A percentile compares a stretch with the other conserved stretches of the same genome.
Evolutionary conservation across 495 filamentous ascomycete genomes (phyloP).

Genomic region (Rusavskia elegans): DNA sequence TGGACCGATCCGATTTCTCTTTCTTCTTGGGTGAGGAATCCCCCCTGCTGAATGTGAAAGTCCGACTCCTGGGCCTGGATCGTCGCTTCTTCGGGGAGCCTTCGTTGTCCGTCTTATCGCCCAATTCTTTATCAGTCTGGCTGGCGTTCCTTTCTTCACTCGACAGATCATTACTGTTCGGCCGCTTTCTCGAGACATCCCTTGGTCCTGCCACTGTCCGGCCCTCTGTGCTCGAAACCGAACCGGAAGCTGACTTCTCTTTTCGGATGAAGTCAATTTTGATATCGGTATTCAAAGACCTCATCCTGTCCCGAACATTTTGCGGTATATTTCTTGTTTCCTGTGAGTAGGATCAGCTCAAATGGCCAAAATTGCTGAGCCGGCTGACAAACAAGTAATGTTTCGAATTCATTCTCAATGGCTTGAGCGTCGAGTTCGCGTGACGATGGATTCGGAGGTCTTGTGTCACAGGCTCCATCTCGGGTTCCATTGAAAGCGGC

Average conservation of each 20-base stretch:
- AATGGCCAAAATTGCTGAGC: background rate
- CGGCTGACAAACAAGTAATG: slow-evolving; percentile 23
- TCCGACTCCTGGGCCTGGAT: slow-evolving; percentile 45
- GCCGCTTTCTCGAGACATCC: slow-evolving; percentile 16
- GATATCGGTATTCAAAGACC: slow-evolving; percentile 70
- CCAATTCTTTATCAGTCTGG: background rate
- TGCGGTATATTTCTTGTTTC: slow-evolving; percentile 84
- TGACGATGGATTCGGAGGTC: slow-evolving; percentile 8
- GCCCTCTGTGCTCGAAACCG: slow-evolving; percentile 23
- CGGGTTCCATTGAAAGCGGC: slow-evolving; percentile 37
- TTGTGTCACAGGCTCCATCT: background rate
- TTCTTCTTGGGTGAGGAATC: slow-evolving; percentile 44
- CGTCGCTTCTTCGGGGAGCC: slow-evolving; percentile 29
- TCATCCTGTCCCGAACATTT: slow-evolving; percentile 86
- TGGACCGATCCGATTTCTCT: slow-evolving; percentile 30
- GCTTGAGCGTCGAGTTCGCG: slow-evolving; percentile 29
- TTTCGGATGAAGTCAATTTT: slow-evolving; percentile 91
- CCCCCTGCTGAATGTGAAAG: slow-evolving; percentile 57
- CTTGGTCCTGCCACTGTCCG: background rate
- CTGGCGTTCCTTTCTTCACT: slow-evolving; percentile 1
- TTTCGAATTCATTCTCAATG: slow-evolving; percentile 34
- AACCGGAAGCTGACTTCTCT: slow-evolving; percentile 52
- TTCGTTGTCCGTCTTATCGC: slow-evolving; percentile 10
- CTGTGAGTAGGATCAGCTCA: slow-evolving; percentile 34
- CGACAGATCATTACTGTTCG: slow-evolving; percentile 17